Evolutionary conservation across 2,329 filamentous ascomycete genomes (phyloP).

Genomic region (Teratosphaeria epicoccoides): DNA sequence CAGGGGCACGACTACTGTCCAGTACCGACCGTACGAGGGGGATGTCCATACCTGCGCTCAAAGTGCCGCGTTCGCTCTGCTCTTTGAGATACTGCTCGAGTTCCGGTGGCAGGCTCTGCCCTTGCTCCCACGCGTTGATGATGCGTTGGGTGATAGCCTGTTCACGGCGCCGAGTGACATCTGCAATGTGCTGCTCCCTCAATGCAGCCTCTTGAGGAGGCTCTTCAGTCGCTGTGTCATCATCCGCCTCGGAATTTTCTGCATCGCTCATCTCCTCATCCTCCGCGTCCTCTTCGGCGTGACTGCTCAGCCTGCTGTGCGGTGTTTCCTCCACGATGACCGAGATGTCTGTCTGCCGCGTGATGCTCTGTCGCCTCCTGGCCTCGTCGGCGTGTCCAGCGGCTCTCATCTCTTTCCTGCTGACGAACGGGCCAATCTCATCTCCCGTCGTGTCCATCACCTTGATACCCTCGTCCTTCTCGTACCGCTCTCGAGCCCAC

Average conservation of each 20-base stretch:
- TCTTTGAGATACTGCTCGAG: slow-evolving; percentile 28
- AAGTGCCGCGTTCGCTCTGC: slow-evolving; percentile 21
- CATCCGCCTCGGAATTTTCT: slow-evolving; percentile 8
- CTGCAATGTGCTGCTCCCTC: slow-evolving; percentile 16
- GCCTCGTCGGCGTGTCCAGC: slow-evolving; percentile 6
- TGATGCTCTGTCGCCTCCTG: slow-evolving; percentile 19
- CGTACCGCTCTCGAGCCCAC: slow-evolving; percentile 72
- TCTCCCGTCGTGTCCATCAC: slow-evolving; percentile 64
- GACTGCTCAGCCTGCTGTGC: slow-evolving; percentile 5
- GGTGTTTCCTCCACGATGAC: slow-evolving; percentile 21
- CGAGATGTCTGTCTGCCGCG: slow-evolving; percentile 24
- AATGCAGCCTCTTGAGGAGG: slow-evolving; percentile 14
- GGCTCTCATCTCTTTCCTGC: slow-evolving; percentile 14
- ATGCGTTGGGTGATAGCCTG: slow-evolving; percentile 21
- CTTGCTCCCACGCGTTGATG: slow-evolving; percentile 22
- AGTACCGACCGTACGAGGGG: background rate
- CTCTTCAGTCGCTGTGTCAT: slow-evolving; percentile 9
- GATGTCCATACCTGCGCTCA: slow-evolving; percentile 6
- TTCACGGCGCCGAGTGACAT: slow-evolving; percentile 18
- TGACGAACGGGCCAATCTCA: slow-evolving; percentile 53
- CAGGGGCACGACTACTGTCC: background rate
- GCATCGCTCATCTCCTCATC: slow-evolving; percentile 17
- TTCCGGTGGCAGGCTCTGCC: slow-evolving; percentile 23
- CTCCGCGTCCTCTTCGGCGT: slow-evolving; percentile 9
- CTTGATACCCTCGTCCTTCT: slow-evolving; percentile 59